Base-by-base conservation (phyloP, 1,284 basidiomycete genomes). In the Microbotryum scabiosae region DNA sequence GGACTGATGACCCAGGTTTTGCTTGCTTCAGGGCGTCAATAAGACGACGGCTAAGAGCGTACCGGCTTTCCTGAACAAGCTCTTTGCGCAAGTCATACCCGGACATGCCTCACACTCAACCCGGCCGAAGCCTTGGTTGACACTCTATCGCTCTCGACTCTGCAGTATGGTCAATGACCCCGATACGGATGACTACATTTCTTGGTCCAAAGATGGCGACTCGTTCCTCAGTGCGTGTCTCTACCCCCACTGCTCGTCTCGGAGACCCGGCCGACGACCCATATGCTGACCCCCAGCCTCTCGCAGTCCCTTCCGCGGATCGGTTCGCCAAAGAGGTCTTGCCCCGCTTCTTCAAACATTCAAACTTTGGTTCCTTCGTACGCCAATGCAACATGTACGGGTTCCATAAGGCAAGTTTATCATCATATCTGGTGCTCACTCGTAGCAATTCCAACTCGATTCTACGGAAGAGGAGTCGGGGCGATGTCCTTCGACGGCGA, bases 351-450 rank as follows among this genome's bases (percentile, higher is more conserved):
- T 97, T 97, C 83, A 97, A 97, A 75, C 93, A 97, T 78, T 84
- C 86, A 68, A 94, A 93, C 76, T 96, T 96, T 74, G 85, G 84
- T 52, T 90, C 88, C 49, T 97, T 97, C 73, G 92, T 97, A 44
- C 84, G 93, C 45, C 93, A 97, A 75, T 82, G 97, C 72, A 97
- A 97, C 80, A 96, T 96, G 90, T 93, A 94, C 75, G 90, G 90
- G 51, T 94, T 94, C 74, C 90, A 68, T 64, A 69, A 70, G 63
- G 68, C 64, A 28, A 21, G 65, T 32, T 7, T 4, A 4, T 9
- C 8, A 5, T 7, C 53, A 25, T 25, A 12, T 50, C 21, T 4
- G 4, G 4, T 28, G 12, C 20, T 32, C 16, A 3, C 8, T 28
- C 21, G 21, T 36, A 23, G 8, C 20, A 51, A 16, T 23, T 16